Base-by-base conservation (phyloP, 495 filamentous ascomycete genomes). In the Neurospora terricola region DNA sequence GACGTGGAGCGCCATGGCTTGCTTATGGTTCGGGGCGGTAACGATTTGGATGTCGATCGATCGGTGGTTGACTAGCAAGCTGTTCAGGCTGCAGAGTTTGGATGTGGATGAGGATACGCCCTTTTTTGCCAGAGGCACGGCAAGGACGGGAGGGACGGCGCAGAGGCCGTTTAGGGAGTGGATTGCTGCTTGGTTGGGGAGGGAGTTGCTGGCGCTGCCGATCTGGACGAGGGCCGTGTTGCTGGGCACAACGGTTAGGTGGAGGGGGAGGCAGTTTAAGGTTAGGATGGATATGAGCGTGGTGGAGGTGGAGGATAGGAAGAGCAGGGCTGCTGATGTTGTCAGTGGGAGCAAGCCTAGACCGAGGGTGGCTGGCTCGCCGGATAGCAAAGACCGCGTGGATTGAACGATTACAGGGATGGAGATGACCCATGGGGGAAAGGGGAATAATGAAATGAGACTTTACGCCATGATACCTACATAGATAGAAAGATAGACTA, bases 151-250 rank as follows among this genome's bases (percentile, higher is more conserved):
- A 14, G 81, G 82, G 11, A 75, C 78, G 4, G 83, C 84, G 34
- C 84, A 86, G 69, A 83, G 90, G 8, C 81, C 85, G 1, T 91
- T 96, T 74, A 72, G 80, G 5, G 85, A 91, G 75, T 98, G 94
- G 94, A 77, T 94, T 2, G 75, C 86, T 1, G 92, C 93, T 2
- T 99, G 96, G 96, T 75, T 97, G 0, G 94, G 92, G 0, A 85
- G 96, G 27, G 96, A 99, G 79, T 43, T 87, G 1, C 82, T 97
- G 9, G 94, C 96, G 0, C 83, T 95, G 37, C 93, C 93, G 6
- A 92, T 99, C 69, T 98, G 96, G 96, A 83, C 81, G 4, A 91
- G 90, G 89, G 94, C 95, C 16, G 90, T 97, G 27, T 90, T 90
- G 75, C 91, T 94, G 71, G 96, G 92, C 5, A 89, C 89, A 39